phyloP scores from a whole-genome alignment of 1,284 basidiomycete species.

The Pascua sp. region DNA sequence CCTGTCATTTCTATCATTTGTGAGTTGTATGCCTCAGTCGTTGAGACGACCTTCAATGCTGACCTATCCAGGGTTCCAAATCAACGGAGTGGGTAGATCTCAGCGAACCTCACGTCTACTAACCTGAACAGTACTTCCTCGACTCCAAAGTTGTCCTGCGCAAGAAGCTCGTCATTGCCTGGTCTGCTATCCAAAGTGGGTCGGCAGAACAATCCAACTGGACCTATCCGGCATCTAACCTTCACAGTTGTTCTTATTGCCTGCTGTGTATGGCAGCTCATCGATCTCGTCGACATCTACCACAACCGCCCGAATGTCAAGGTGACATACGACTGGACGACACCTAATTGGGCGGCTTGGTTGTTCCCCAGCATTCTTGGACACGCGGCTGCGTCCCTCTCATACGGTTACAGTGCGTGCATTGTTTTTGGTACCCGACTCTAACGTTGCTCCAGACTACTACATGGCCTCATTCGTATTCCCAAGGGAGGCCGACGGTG shows the following conservation, averaged over 20 bases:
- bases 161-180: constrained; percentile 27
- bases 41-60: not conserved
- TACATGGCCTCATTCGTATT: constrained; percentile 21
- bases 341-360: constrained; percentile 29
- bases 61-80: constrained; percentile 25
- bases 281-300: constrained; percentile 24
- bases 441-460: constrained; percentile 3
- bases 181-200: constrained; percentile 22
- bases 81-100: constrained; percentile 26
- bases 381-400: constrained; percentile 9
- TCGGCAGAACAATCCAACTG: not conserved
- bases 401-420: constrained; percentile 16
- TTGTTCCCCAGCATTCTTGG: constrained; percentile 36
- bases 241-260: not conserved
- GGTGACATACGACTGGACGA: constrained; percentile 32
- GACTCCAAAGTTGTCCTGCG: constrained; percentile 35
- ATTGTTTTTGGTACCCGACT: not conserved
- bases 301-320: not conserved
- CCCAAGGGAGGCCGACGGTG: constrained; percentile 17
- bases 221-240: no score
- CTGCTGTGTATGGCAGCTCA: constrained; percentile 34
- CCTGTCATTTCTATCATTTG: constrained; percentile 34
- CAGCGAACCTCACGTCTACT: not conserved
- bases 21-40: not conserved
- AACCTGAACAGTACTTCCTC: constrained; percentile 24